Evolutionary conservation across 768 basidiomycete genomes (phyloP).

Genomic region (Mycena polygramma): DNA sequence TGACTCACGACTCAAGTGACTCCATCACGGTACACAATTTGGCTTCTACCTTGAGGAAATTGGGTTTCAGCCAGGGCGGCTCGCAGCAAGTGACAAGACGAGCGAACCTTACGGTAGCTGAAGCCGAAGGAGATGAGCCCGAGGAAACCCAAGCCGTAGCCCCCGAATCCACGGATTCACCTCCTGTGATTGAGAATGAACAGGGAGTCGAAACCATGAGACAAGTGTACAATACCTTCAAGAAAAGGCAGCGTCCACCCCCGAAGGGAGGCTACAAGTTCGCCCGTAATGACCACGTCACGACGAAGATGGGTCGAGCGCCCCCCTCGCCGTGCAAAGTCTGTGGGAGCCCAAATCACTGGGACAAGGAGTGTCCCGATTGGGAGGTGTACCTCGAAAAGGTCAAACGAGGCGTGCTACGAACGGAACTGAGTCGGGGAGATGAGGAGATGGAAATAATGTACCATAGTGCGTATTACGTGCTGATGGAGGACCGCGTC

Average conservation of each 20-base stretch:
- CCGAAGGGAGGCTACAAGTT: background rate
- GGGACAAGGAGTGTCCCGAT: background rate
- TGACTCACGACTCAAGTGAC: too few relatives aligned
- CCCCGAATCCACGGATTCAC: too few relatives aligned
- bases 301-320: background rate
- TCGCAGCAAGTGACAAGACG: too few relatives aligned
- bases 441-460: background rate
- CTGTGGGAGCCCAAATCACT: background rate
- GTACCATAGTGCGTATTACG: background rate
- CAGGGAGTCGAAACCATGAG: too few relatives aligned
- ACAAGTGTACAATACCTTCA: background rate
- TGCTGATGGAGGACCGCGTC: background rate
- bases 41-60: too few relatives aligned
- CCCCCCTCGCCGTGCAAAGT: background rate
- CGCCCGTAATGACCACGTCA: background rate
- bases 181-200: too few relatives aligned
- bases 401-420: background rate
- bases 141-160: too few relatives aligned
- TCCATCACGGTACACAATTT: too few relatives aligned
- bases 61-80: too few relatives aligned
- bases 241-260: background rate
- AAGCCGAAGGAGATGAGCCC: background rate
- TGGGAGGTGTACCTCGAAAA: background rate
- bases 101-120: background rate
- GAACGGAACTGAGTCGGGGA: too few relatives aligned